Evolutionary conservation across 345 rosid genomes (phyloP).

Genomic region (Capsella bursapastoris): DNA sequence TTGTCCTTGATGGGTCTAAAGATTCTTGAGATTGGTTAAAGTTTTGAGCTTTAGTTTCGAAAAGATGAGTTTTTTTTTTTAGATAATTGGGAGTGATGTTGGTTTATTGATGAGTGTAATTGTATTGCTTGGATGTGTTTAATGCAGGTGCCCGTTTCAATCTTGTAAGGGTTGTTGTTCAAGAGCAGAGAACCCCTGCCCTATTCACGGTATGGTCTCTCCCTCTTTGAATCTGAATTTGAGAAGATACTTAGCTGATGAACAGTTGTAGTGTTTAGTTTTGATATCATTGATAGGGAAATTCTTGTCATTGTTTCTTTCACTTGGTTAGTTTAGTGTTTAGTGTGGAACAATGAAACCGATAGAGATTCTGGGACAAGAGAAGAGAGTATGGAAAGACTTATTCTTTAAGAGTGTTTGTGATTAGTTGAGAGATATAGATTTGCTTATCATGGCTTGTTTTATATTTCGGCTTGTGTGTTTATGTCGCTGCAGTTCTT

Average conservation of each 20-base stretch:
- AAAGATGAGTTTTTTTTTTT: neutral
- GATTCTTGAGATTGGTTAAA: neutral
- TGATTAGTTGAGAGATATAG: constrained; percentile 1
- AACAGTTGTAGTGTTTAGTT: neutral
- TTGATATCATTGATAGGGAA: neutral
- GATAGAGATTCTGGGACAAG: neutral
- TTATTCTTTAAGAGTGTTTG: constrained; percentile 2
- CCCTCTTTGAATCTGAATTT: neutral
- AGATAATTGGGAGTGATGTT: neutral
- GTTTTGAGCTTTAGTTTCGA: constrained; percentile 19
- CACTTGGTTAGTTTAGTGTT: neutral
- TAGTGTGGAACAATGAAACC: neutral
- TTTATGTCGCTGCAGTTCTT: constrained; percentile 64
- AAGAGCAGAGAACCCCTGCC: constrained; percentile 93
- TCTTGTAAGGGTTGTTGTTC: constrained; percentile 97
- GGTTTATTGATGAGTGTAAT: neutral
- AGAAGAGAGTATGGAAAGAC: neutral
- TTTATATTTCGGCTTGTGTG: constrained; percentile 20
- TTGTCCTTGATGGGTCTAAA: neutral
- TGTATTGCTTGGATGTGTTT: constrained; percentile 29
- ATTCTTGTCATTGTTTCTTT: neutral
- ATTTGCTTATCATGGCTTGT: constrained; percentile 19
- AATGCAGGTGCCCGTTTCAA: constrained; percentile 87
- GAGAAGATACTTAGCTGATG: neutral
- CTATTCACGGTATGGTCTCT: constrained; percentile 75